phyloP scores from a whole-genome alignment of 164 flowering plant genomes.

The Tetrastigma voinierianum region DNA sequence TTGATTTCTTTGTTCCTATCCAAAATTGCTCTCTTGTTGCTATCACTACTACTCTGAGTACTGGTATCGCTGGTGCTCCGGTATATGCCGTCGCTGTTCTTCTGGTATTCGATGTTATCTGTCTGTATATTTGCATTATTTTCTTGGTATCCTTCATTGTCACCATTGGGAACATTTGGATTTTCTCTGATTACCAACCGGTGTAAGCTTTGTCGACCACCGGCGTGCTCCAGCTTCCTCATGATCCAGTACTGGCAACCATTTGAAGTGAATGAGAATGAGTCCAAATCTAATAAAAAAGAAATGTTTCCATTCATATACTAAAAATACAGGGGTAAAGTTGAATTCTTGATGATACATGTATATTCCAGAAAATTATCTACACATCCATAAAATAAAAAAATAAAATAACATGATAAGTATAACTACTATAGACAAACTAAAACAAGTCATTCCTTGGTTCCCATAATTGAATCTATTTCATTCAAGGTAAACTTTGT shows the following conservation, averaged over 20 bases:
- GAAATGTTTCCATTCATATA: too few species aligned
- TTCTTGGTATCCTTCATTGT: background rate
- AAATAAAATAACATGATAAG: too few species aligned
- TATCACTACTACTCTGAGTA: too few species aligned
- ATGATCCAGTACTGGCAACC: background rate
- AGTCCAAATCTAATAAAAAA: background rate
- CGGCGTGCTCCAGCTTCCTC: background rate
- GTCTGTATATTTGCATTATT: background rate
- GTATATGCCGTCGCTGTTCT: background rate
- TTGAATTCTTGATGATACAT: too few species aligned
- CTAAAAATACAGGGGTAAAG: too few species aligned
- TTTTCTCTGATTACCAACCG: background rate
- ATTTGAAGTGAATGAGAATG: background rate
- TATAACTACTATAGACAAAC: too few species aligned
- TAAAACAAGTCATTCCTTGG: too few species aligned
- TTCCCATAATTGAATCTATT: too few species aligned
- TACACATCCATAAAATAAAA: too few species aligned
- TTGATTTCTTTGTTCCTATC: background rate
- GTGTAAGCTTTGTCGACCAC: background rate
- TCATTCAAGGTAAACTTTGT: too few species aligned
- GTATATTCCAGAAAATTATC: too few species aligned
- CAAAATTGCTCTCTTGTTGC: background rate
- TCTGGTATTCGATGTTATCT: background rate
- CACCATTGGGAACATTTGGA: background rate
- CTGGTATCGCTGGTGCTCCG: background rate